Base-by-base conservation (phyloP, 805 yeast genomes). In the Cyberlindnera euphorbiiphila region DNA sequence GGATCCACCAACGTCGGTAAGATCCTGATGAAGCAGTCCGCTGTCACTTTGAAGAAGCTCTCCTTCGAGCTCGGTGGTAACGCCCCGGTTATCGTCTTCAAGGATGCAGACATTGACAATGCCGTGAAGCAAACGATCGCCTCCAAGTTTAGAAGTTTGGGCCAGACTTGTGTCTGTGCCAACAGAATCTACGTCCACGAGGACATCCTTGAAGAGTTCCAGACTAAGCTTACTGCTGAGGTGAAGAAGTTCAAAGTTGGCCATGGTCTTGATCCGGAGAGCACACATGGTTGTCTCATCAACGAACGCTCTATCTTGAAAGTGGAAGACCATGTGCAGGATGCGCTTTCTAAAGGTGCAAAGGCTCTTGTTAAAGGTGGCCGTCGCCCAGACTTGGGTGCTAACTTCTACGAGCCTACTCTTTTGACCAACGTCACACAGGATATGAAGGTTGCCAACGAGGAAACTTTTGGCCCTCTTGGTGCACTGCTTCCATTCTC, bases 41-140 rank as follows among this genome's bases (percentile, higher is more conserved):
- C 84, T 1, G 63, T 71, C 10, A 74, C 81, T 3, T 59, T 78
- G 55, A 78, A 78, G 56, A 77, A 78, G 51, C 56, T 78, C 36
- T 73, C 82, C 0, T 63, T 78, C 57, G 85, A 78, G 57, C 59
- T 78, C 45, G 85, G 85, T 36, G 85, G 85, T 15, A 79, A 78
- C 56, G 82, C 83, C 8, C 83, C 85, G 20, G 66, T 76, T 20
- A 68, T 78, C 36, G 76, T 78, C 4, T 78, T 78, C 51, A 71
- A 71, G 21, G 84, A 78, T 53, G 79, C 79, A 9, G 73, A 74
- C 45, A 47, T 78, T 10, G 80, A 76, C 34, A 55, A 60, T 22
- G 81, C 83, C 1, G 78, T 76, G 4, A 69, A 64, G 17, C 66
- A 65, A 42, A 71, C 76, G 1, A 54, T 73, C 26, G 76, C 73